A percentile compares a stretch with the other conserved stretches of the same genome.
These are phyloP conservation scores for Teunomyces pallodes DNA, from an alignment of 805 yeast genomes.

Conservation along the genomic window DNA sequence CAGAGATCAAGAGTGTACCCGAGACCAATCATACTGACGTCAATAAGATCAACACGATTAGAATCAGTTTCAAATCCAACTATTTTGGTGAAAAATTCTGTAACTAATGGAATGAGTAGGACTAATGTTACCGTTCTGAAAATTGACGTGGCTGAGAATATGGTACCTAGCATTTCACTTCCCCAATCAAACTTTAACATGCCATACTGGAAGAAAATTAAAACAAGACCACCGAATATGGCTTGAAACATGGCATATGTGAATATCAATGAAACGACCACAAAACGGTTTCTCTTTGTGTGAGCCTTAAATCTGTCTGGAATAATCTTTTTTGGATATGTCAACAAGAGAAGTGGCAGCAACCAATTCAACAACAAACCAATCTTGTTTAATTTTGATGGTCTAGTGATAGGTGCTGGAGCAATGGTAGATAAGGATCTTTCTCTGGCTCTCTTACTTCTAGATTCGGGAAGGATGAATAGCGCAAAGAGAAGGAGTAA, in stretches of 20 bases:
- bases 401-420: neutral
- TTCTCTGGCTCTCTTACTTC: conserved; percentile 15
- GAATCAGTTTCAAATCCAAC: neutral
- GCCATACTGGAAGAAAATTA: conserved; percentile 14
- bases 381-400: neutral
- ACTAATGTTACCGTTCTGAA: conserved; percentile 15
- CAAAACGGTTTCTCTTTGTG: neutral
- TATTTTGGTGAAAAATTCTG: conserved; percentile 1
- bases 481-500: conserved; percentile 8
- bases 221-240: neutral
- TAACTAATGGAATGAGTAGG: conserved; percentile 16
- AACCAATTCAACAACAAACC: conserved; percentile 12
- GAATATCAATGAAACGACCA: neutral
- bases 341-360: conserved; percentile 16
- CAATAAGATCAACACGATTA: neutral
- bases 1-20: conserved; percentile 9
- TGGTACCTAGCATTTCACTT: conserved; percentile 14
- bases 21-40: neutral
- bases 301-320: neutral
- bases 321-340: conserved; percentile 13
- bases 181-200: conserved; percentile 17
- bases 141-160: conserved; percentile 15
- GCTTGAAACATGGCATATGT: neutral
- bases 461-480: conserved; percentile 18
- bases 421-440: conserved; percentile 12